phyloP scores from a whole-genome alignment of 768 basidiomycete genomes.

The Hypholoma sublateritium region DNA sequence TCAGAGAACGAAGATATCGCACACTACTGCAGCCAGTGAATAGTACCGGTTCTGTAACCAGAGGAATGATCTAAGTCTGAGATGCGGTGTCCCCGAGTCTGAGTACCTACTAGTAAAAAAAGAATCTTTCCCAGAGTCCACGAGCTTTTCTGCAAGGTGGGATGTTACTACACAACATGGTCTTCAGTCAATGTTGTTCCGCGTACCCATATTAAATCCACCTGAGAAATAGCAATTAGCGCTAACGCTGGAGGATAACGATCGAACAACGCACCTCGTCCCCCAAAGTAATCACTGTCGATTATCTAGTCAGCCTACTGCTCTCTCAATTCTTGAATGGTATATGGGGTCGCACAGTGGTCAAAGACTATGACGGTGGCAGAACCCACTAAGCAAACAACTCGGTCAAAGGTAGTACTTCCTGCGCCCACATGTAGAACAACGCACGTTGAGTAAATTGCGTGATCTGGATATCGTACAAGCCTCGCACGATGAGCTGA shows the following conservation, averaged over 20 bases:
- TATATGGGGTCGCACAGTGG: neutral
- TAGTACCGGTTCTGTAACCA: slow-evolving; percentile 57
- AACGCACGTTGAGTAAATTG: neutral
- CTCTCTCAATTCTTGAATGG: neutral
- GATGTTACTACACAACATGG: neutral
- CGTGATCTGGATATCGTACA: neutral
- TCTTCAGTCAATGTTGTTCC: neutral
- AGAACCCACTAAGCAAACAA: neutral
- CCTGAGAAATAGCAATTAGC: neutral
- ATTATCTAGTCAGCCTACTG: neutral
- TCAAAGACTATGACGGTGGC: slow-evolving; percentile 1
- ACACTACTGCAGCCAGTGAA: slow-evolving; percentile 50
- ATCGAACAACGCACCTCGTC: neutral
- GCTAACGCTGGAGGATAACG: neutral
- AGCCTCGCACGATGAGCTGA: neutral
- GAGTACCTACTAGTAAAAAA: slow-evolving; percentile 45
- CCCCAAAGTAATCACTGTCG: neutral
- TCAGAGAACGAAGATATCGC: slow-evolving; percentile 20
- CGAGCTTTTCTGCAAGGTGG: slow-evolving; percentile 38
- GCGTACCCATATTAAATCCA: slow-evolving; percentile 6
- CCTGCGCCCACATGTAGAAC: neutral
- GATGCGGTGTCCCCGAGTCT: neutral
- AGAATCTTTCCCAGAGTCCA: slow-evolving; percentile 56
- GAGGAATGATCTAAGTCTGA: neutral
- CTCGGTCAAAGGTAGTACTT: no score